A percentile compares a stretch with the other conserved stretches of the same genome.
Evolutionary conservation across 345 rosid species (phyloP).

Genomic region (Eucalyptus coolabah): DNA sequence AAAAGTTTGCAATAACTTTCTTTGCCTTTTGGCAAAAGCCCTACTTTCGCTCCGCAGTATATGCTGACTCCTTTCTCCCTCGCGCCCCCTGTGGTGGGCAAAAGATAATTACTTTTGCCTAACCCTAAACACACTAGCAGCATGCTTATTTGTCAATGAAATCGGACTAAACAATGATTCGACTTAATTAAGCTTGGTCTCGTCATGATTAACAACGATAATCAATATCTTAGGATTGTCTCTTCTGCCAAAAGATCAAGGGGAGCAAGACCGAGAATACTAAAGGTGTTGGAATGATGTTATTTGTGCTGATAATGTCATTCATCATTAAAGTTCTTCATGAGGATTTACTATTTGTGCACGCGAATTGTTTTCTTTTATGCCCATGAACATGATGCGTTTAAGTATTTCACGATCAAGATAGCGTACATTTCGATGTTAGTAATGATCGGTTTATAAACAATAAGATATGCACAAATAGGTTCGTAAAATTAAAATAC

Average conservation of each 20-base stretch:
- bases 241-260: background rate
- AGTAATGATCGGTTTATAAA: background rate
- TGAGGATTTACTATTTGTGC: background rate
- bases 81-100: background rate
- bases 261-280: background rate
- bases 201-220: background rate
- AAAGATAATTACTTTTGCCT: background rate
- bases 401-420: background rate
- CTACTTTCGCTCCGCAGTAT: background rate
- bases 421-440: background rate
- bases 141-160: background rate
- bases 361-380: background rate
- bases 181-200: background rate
- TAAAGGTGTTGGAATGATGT: background rate
- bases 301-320: background rate
- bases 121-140: background rate
- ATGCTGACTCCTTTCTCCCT: background rate
- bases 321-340: background rate
- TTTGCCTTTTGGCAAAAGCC: background rate
- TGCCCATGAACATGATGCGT: background rate
- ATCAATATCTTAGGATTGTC: background rate
- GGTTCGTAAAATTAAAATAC: background rate
- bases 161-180: background rate
- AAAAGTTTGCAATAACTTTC: background rate
- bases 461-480: no score